These are phyloP conservation scores for Lentinus polychrous DNA, from an alignment of 1,284 basidiomycete species.

Conservation along the genomic window DNA sequence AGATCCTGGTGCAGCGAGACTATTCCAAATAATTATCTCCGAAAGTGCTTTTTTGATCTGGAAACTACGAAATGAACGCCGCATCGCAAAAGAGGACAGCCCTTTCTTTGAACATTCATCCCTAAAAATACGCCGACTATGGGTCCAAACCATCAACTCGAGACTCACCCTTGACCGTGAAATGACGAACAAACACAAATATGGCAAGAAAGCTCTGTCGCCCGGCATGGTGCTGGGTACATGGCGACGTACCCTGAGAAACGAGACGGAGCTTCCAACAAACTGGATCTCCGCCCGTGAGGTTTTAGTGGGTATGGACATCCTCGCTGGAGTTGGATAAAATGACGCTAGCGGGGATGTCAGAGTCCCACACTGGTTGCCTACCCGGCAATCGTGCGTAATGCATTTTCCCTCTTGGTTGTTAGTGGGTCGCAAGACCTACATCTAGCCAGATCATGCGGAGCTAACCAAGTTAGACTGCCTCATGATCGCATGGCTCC, in stretches of 20 bases:
- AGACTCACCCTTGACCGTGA: constrained; percentile 8
- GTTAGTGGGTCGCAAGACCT: too few species aligned
- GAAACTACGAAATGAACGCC: constrained; percentile 21
- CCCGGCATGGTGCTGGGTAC: background rate
- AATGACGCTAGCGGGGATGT: background rate
- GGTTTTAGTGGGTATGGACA: constrained; percentile 22
- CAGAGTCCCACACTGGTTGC: constrained; percentile 1
- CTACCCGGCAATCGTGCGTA: too few species aligned
- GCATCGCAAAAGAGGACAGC: constrained; percentile 11
- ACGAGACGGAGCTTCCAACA: background rate
- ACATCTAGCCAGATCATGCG: too few species aligned
- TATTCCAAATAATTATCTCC: constrained; percentile 23
- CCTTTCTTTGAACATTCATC: background rate
- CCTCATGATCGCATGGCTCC: too few species aligned
- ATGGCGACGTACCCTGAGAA: constrained; percentile 7
- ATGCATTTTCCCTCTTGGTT: too few species aligned
- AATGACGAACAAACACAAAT: background rate
- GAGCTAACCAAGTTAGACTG: too few species aligned
- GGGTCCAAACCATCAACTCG: constrained; percentile 4
- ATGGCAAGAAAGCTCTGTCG: background rate
- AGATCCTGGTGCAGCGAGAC: constrained; percentile 4
- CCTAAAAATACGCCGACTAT: constrained; percentile 8
- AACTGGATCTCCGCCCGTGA: constrained; percentile 5
- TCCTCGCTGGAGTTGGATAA: background rate
- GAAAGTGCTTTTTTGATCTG: constrained; percentile 27